Conservation (phyloP, 805 yeast species). For the Candida corydali region DNA sequence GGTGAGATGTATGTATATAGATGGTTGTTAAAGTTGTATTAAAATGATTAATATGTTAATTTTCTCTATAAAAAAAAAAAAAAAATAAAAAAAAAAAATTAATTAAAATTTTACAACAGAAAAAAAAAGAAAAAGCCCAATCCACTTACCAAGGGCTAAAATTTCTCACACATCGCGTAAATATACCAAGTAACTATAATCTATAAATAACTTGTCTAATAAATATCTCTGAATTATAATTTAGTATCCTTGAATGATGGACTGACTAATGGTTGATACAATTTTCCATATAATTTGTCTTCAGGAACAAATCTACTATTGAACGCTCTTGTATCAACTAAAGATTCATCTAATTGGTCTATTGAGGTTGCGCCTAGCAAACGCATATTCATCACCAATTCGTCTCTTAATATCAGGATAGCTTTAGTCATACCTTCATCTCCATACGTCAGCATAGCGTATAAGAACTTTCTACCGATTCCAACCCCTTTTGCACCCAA, state of each 20-base stretch:
- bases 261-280: constrained; percentile 52
- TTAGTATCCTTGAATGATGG: constrained; percentile 45
- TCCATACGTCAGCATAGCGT: constrained; percentile 78
- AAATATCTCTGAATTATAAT: constrained; percentile 12
- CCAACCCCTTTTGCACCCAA: constrained; percentile 78
- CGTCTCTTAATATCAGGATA: constrained; percentile 56
- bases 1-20: too few species aligned
- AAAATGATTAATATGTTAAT: too few species aligned
- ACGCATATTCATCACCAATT: constrained; percentile 62
- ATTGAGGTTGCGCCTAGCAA: constrained; percentile 55
- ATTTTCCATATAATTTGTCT: constrained; percentile 51
- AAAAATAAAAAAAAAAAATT: too few species aligned
- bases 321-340: constrained; percentile 54
- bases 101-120: too few species aligned
- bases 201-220: too few species aligned
- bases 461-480: constrained; percentile 70
- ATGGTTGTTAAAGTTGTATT: too few species aligned
- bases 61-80: too few species aligned
- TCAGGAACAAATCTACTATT: constrained; percentile 43
- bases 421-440: constrained; percentile 68
- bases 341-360: constrained; percentile 50
- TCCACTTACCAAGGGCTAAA: not conserved
- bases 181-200: too few species aligned
- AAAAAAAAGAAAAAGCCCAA: too few species aligned
- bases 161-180: not conserved